Base-by-base conservation (phyloP, 2,329 filamentous ascomycete species). In the Ceratocystis huliohia region DNA sequence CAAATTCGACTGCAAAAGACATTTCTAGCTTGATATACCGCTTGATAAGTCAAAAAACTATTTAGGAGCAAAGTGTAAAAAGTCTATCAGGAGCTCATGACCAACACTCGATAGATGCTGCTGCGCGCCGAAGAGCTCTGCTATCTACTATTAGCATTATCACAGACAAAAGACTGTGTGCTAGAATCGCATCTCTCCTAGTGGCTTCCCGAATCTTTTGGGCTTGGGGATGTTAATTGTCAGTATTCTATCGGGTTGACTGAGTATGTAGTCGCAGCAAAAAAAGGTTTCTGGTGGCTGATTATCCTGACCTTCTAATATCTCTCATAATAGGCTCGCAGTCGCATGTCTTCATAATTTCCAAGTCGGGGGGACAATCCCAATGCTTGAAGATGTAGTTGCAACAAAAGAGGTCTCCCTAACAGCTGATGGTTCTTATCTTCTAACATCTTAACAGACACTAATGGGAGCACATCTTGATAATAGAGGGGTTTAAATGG, bases 121-220 rank as follows among this genome's bases (percentile, higher is more conserved):
- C 30, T 33, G 30, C 6, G 6, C 30, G 30, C 7, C 7, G 6
- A 45, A 2, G 17, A 65, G 1, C 59, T 70, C 4, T 53, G 45
- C 20, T 59, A 66, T 30, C 67, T 69, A 7, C 70, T 69, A 0
- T 48, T 70, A 45, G 67, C 68, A 2, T 70, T 70, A 20, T 48
- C 20, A 3, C 69, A 70, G 46, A 69, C 69, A 13, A 61, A 67
- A 1, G 64, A 66, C 13, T 70, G 65, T 70, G 65, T 67, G 57
- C 48, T 30, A 53, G 20, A 67, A 63, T 3, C 7, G 22, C 1
- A 28, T 50, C 13, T 17, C 17, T 17, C 20, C 63, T 17, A 2
- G 46, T 20, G 50, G 33, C 48, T 53, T 22, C 6, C 15, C 25
- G 0, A 10, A 4, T 4, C 1, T 22, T 10, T 28, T 53, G 1